These are phyloP conservation scores for Peniophora sp. DNA, from an alignment of 1,284 basidiomycete species.

Conservation along the genomic window DNA sequence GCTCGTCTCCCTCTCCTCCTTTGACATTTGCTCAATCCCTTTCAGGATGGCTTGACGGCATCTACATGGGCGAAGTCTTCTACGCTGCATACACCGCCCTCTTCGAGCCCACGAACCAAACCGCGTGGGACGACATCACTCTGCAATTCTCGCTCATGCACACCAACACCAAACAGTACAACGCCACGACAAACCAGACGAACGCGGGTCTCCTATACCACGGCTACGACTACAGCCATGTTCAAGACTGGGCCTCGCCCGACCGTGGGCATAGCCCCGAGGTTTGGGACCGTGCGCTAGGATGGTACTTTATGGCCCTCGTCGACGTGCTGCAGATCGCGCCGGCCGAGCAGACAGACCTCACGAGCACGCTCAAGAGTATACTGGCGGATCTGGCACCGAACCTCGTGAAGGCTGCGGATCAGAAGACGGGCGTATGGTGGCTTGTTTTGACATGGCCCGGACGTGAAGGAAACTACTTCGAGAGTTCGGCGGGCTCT, in stretches of 20 bases:
- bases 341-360: constrained; percentile 24
- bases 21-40: not conserved
- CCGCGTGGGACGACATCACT: constrained; percentile 38
- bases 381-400: constrained; percentile 27
- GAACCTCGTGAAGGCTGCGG: constrained; percentile 29
- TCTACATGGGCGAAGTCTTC: constrained; percentile 42
- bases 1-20: not conserved
- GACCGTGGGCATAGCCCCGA: constrained; percentile 40
- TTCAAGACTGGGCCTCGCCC: constrained; percentile 33
- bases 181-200: constrained; percentile 26
- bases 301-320: constrained; percentile 44
- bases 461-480: constrained; percentile 37
- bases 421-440: constrained; percentile 34
- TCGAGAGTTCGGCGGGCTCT: constrained; percentile 38
- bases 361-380: constrained; percentile 22
- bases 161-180: constrained; percentile 32
- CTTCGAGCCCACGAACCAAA: constrained; percentile 29
- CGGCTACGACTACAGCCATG: constrained; percentile 38
- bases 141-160: constrained; percentile 36
- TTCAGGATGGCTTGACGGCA: constrained; percentile 38
- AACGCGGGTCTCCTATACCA: constrained; percentile 36
- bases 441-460: constrained; percentile 43
- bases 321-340: constrained; percentile 37
- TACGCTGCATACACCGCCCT: constrained; percentile 32
- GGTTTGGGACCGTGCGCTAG: constrained; percentile 41